Percentiles rank a stretch among this genome's conserved stretches.
Evolutionary conservation across 148 eudicot species (phyloP).

Genomic region (Rhododendron ovatum): DNA sequence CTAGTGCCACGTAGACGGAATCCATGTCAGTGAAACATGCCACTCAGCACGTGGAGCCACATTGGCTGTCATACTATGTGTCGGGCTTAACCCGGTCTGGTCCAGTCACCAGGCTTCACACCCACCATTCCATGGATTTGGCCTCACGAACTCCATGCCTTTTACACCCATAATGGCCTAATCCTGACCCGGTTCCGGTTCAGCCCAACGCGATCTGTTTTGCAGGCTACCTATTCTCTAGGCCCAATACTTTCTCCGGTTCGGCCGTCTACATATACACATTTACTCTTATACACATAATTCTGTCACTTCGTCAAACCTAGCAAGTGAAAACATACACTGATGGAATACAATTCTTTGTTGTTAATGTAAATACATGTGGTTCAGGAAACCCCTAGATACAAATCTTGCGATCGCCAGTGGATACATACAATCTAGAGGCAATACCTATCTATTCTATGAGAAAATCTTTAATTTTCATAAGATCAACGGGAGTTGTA

Average conservation of each 20-base stretch:
- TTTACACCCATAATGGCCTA: not conserved
- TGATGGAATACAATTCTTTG: not conserved
- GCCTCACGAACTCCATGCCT: not conserved
- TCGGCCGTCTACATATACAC: not conserved
- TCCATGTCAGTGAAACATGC: not conserved
- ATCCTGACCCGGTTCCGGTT: not conserved
- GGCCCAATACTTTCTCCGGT: not conserved
- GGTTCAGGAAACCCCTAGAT: not conserved
- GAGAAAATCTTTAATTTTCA: not conserved
- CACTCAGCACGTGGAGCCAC: not conserved
- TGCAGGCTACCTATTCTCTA: not conserved
- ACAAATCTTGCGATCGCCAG: not conserved
- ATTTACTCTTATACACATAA: not conserved
- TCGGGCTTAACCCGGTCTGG: not conserved
- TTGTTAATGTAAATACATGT: not conserved
- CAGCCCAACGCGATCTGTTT: not conserved
- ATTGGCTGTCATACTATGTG: not conserved
- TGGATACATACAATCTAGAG: not conserved
- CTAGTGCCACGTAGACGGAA: not conserved
- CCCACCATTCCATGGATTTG: not conserved
- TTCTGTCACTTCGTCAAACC: not conserved
- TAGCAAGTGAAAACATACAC: not conserved
- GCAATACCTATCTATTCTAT: not conserved
- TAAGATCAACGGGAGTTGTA: not conserved
- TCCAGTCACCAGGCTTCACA: not conserved